Base-by-base conservation (phyloP, 306 rosid genomes). In the Cucurbita moschata region DNA sequence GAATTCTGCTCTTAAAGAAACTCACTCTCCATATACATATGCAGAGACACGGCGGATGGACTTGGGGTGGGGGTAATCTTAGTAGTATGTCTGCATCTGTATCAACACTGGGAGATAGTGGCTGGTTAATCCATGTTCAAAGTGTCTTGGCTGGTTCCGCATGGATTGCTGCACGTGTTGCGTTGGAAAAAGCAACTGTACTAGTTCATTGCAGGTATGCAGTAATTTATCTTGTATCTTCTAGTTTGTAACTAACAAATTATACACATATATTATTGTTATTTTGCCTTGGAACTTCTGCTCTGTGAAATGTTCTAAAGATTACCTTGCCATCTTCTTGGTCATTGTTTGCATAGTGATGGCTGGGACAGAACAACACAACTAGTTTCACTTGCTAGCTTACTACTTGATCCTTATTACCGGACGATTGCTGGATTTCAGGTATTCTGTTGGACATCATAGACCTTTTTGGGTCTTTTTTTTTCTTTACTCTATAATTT, bases 351-450 rank as follows among this genome's bases (percentile, higher is more conserved):
- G 52, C 78, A 72, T 75, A 94, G 99, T 87, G 99, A 90, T 78
- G 99, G 99, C 52, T 94, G 99, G 99, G 99, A 94, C 83, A 88
- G 99, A 82, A 91, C 99, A 74, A 88, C 95, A 78, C 99, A 94
- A 83, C 83, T 94, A 79, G 85, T 94, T 75, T 83, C 99, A 43
- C 96, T 94, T 77, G 95, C 99, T 79, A 86, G 80, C 81, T 84
- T 94, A 88, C 76, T 94, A 78, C 97, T 94, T 79, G 99, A 94
- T 84, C 99, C 99, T 39, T 91, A 85, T 76, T 94, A 94, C 75
- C 92, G 99, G 64, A 94, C 97, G 44, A 83, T 94, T 75, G 35
- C 70, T 7, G 99, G 99, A 76, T 94, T 94, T 86, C 99, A 94
- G 99, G 99, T 94, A 81, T 39, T 78, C 49, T 42, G 40, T 69